Base-by-base conservation (phyloP, 192 early-diverging fungal genomes). In the Chytriomyces sp. region DNA sequence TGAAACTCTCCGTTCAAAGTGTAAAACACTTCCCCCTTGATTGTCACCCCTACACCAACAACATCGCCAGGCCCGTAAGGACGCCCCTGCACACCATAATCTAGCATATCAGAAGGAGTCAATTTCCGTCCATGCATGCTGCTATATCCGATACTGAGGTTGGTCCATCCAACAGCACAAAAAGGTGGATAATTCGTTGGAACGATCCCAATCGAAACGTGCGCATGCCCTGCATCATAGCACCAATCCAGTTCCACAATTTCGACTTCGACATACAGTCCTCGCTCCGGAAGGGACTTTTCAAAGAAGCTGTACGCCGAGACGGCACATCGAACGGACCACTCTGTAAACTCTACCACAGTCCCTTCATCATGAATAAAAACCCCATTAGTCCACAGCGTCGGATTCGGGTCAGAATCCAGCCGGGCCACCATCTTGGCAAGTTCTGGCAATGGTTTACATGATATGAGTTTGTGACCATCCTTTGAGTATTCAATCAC, bases 121-220 rank as follows among this genome's bases (percentile, higher is more conserved):
- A 71, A 8, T 23, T 23, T 13, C 0, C 69, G 46, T 9, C 69
- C 69, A 43, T 71, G 50, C 50, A 71, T 35, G 7, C 26, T 59
- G 26, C 57, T 47, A 48, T 57, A 71, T 53, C 69, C 69, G 9
- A 59, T 35, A 9, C 16, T 23, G 26, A 9, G 7, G 9, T 16
- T 16, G 13, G 11, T 20, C 69, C 69, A 71, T 20, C 69, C 69
- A 24, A 71, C 50, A 47, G 57, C 57, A 20, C 24, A 44, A 45
- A 71, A 71, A 2, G 69, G 69, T 45, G 69, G 69, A 48, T 71
- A 71, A 44, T 28, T 26, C 20, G 23, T 50, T 9, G 57, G 23
- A 20, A 71, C 45, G 8, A 43, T 4, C 11, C 69, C 69, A 28
- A 71, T 71, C 8, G 49, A 57, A 10, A 71, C 8, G 26, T 8